phyloP scores from a whole-genome alignment of 495 filamentous ascomycete species.

The Daldinia loculata region DNA sequence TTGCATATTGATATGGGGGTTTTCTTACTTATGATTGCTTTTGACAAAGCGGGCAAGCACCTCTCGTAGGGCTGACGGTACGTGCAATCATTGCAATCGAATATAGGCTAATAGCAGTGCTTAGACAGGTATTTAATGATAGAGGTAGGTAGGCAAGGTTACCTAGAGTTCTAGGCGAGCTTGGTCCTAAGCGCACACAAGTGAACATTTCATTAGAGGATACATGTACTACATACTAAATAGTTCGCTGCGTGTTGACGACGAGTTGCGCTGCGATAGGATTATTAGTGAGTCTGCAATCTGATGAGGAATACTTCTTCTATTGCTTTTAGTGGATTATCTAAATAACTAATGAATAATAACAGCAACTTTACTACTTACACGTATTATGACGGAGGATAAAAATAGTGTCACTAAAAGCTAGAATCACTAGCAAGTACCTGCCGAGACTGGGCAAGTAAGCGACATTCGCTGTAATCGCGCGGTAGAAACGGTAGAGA shows the following conservation, averaged over 20 bases:
- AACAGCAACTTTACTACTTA: not conserved
- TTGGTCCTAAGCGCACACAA: too few species aligned
- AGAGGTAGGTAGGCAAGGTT: too few species aligned
- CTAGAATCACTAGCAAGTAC: not conserved
- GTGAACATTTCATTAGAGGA: too few species aligned
- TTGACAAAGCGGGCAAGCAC: not conserved
- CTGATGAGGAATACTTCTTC: too few species aligned
- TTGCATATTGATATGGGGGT: not conserved
- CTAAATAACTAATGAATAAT: not conserved
- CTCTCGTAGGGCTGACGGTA: not conserved
- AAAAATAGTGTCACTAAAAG: conserved; percentile 1
- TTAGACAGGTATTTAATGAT: too few species aligned
- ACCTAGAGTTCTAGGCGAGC: too few species aligned
- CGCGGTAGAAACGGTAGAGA: conserved; percentile 25
- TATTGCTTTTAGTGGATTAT: too few species aligned
- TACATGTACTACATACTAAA: too few species aligned
- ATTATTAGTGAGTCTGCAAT: not conserved
- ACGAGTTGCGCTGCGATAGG: not conserved
- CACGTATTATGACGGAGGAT: not conserved
- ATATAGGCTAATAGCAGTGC: too few species aligned
- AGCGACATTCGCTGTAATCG: conserved; percentile 18
- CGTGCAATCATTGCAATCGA: not conserved
- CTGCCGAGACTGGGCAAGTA: not conserved
- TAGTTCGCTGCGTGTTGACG: not conserved
- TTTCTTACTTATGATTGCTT: not conserved